Base-by-base conservation (phyloP, 805 yeast genomes). In the Starmerella apis region DNA sequence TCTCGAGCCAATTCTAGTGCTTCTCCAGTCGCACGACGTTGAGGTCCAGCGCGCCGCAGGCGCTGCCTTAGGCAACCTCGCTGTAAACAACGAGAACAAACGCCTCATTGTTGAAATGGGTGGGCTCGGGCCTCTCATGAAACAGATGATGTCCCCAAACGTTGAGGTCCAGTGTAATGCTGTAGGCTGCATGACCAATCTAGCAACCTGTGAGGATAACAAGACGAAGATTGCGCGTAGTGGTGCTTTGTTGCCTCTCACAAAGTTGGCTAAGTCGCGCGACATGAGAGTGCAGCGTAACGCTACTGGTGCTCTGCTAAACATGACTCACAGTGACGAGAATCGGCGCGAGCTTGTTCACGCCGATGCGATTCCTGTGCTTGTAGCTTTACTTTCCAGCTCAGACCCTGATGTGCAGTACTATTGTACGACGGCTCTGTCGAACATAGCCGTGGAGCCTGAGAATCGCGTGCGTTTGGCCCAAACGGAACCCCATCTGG, bases 131-230 rank as follows among this genome's bases (percentile, higher is more conserved):
- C 97, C 97, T 4, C 76, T 92, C 42, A 92, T 92, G 60, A 81
- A 94, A 66, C 98, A 92, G 69, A 92, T 92, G 99, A 83, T 86
- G 83, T 83, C 94, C 37, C 78, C 92, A 49, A 92, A 92, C 63
- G 94, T 92, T 51, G 99, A 92, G 67, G 97, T 92, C 35, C 98
- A 92, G 69, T 92, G 99, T 68, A 92, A 92, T 65, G 98, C 99
- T 2, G 98, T 92, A 50, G 99, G 99, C 16, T 92, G 98, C 66
- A 88, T 92, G 63, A 92, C 99, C 32, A 92, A 92, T 65, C 77
- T 92, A 67, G 98, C 98, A 7, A 92, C 98, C 6, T 95, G 86
- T 68, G 99, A 92, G 68, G 95, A 86, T 62, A 92, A 92, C 70
- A 92, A 92, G 67, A 81, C 92, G 47, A 87, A 86, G 65, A 92